Percentiles rank a stretch among this genome's conserved stretches.
These are phyloP conservation scores for Neurospora sp. DNA, from an alignment of 495 filamentous ascomycete genomes.

Conservation along the genomic window DNA sequence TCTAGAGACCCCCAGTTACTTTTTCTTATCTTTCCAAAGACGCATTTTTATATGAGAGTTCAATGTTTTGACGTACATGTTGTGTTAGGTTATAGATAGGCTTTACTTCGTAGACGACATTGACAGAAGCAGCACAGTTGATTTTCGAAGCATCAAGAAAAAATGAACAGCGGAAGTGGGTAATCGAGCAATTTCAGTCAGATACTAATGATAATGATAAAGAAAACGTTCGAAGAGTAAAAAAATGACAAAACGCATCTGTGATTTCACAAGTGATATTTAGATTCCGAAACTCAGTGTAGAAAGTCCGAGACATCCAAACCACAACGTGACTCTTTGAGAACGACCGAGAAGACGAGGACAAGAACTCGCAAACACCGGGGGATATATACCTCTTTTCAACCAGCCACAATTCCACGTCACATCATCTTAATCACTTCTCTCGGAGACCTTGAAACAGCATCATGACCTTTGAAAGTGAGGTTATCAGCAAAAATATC, in stretches of 20 bases:
- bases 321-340: not conserved
- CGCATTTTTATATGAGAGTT: not conserved
- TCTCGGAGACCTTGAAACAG: not conserved
- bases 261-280: not conserved
- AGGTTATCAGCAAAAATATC: not conserved
- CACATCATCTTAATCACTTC: not conserved
- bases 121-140: not conserved
- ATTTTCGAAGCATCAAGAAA: not conserved
- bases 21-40: constrained; percentile 1
- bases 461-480: not conserved
- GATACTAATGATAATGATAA: not conserved
- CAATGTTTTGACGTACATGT: not conserved
- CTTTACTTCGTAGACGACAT: not conserved
- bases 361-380: not conserved
- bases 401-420: not conserved
- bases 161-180: not conserved
- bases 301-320: not conserved
- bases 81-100: not conserved
- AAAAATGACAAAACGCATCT: not conserved
- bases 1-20: constrained; percentile 1
- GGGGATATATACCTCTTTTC: constrained; percentile 9
- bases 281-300: not conserved
- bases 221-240: not conserved
- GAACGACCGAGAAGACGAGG: not conserved
- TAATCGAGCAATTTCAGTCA: not conserved